Percentiles rank a stretch among this genome's conserved stretches.
These are phyloP conservation scores for Wickerhamomyces subpelliculosus DNA, from an alignment of 805 yeast genomes.

Conservation along the genomic window DNA sequence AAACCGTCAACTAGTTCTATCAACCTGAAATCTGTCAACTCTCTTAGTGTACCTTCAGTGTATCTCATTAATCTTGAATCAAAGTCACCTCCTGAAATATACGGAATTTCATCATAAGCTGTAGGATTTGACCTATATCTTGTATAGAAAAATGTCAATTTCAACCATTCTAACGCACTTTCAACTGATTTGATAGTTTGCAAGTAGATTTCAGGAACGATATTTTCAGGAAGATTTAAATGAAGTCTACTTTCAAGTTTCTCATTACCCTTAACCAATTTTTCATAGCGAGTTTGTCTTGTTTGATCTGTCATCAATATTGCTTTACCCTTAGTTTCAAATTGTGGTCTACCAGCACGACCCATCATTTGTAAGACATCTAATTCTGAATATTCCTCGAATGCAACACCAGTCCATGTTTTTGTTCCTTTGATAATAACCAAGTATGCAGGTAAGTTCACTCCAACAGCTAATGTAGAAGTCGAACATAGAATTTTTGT, in stretches of 20 bases:
- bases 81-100: conserved; percentile 12
- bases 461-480: conserved; percentile 55
- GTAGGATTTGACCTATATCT: conserved; percentile 34
- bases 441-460: conserved; percentile 53
- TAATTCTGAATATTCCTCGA: conserved; percentile 46
- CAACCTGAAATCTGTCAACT: conserved; percentile 26
- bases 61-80: conserved; percentile 28
- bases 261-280: conserved; percentile 34
- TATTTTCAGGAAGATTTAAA: conserved; percentile 30
- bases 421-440: conserved; percentile 59
- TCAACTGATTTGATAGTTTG: conserved; percentile 30
- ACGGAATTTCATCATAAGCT: conserved; percentile 30
- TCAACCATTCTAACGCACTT: conserved; percentile 40
- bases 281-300: conserved; percentile 31
- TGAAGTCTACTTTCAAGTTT: conserved; percentile 42
- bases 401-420: conserved; percentile 44
- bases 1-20: conserved; percentile 13
- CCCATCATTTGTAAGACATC: conserved; percentile 61
- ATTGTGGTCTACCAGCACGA: conserved; percentile 58
- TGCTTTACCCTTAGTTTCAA: conserved; percentile 41
- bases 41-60: conserved; percentile 26
- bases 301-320: conserved; percentile 38
- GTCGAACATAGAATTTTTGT: conserved; percentile 46
- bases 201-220: conserved; percentile 38
- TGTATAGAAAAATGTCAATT: conserved; percentile 42